Evolutionary conservation across 1,284 basidiomycete genomes (phyloP).

Genomic region (Cryptococcus sp.): DNA sequence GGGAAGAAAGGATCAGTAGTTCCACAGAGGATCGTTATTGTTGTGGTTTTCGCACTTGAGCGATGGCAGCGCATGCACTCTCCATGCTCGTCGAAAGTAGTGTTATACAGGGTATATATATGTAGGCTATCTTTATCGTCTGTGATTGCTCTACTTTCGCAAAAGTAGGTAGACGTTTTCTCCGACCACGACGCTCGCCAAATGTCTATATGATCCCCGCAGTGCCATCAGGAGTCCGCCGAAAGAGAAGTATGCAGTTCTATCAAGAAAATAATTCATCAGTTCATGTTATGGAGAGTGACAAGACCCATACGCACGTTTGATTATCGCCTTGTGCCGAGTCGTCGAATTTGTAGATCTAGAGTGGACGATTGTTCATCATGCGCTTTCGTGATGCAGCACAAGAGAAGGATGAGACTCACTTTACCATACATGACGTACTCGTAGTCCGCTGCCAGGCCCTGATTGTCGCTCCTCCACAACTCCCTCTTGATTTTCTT

Average conservation of each 20-base stretch:
- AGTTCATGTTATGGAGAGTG: not conserved
- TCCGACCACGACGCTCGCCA: slow-evolving; percentile 88
- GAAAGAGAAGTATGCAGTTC: slow-evolving; percentile 93
- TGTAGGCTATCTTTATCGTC: not conserved
- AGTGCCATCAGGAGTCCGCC: slow-evolving; percentile 96
- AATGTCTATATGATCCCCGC: slow-evolving; percentile 88
- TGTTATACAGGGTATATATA: slow-evolving; percentile 2
- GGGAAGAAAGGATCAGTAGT: slow-evolving; percentile 65
- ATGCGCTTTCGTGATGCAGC: not conserved
- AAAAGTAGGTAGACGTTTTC: slow-evolving; percentile 90
- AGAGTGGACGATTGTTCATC: not conserved
- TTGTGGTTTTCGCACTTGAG: not conserved
- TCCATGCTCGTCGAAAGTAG: not conserved
- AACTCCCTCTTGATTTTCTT: slow-evolving; percentile 84
- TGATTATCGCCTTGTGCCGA: slow-evolving; percentile 61
- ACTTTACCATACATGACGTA: slow-evolving; percentile 99
- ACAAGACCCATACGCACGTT: slow-evolving; percentile 36
- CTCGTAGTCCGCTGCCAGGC: slow-evolving; percentile 93
- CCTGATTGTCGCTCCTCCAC: slow-evolving; percentile 72
- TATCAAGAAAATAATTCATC: slow-evolving; percentile 43
- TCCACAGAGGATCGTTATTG: not conserved
- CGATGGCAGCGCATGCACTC: not conserved
- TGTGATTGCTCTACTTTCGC: slow-evolving; percentile 62
- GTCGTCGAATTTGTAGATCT: slow-evolving; percentile 98
- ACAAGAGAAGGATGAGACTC: slow-evolving; percentile 31